Base-by-base conservation (phyloP, 2,329 filamentous ascomycete genomes). In the Penicillium aurantiogriseum region DNA sequence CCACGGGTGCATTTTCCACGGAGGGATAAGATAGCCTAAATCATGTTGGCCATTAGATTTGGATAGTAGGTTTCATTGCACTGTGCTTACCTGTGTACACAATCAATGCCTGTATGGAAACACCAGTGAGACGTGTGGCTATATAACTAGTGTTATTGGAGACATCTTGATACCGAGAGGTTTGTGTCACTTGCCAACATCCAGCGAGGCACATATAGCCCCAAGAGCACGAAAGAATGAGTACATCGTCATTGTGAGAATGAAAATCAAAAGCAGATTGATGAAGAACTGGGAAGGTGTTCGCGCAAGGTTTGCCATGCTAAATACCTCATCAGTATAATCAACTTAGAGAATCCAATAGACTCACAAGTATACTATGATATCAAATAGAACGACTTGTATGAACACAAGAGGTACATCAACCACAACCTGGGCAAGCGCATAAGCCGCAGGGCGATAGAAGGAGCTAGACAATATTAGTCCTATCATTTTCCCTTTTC, bases 271-370 rank as follows among this genome's bases (percentile, higher is more conserved):
- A 2, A 87, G 68, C 0, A 85, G 70, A 21, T 77, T 81, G 54
- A 87, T 86, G 67, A 87, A 87, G 66, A 87, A 88, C 48, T 87
- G 83, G 0, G 82, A 84, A 0, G 84, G 72, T 0, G 83, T 85
- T 31, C 82, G 74, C 23, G 80, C 73, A 7, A 87, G 76, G 42
- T 81, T 79, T 1, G 81, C 72, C 83, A 87, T 85, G 54, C 75
- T 77, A 44, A 2, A 31, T 7, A 43, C 3, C 8, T 27, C 8
- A 50, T 66, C 13, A 53, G 21, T 10, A 38, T 19, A 15, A 21
- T 44, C 4, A 8, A 27, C 1, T 17, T 4, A n/a, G 1, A 7
- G 11, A 5, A 5, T 1, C 1, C 10, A n/a, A 10, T 21, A 1
- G 7, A 63, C 71, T 29, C 63, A 76, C 73, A 83, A 88, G 66